phyloP scores from a whole-genome alignment of 148 eudicot genomes.

The Chenopodium quinoa region DNA sequence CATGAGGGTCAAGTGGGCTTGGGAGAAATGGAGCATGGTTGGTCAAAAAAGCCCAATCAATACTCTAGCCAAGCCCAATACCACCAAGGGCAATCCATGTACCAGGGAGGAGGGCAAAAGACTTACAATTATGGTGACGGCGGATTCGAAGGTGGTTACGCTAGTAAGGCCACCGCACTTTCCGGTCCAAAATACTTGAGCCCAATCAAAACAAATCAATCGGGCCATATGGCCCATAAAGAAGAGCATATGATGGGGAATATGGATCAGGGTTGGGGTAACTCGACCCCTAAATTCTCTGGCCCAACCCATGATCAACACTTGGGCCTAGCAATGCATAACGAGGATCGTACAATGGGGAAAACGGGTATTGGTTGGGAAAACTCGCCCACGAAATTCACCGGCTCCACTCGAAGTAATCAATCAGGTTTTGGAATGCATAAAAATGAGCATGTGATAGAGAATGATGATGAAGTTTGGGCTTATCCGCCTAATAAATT shows the following conservation, averaged over 20 bases:
- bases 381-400: background rate
- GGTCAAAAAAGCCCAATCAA: conserved; percentile 8
- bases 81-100: background rate
- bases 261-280: conserved; percentile 17
- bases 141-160: conserved; percentile 5
- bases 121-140: background rate
- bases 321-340: conserved; percentile 1
- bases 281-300: background rate
- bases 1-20: conserved; percentile 18
- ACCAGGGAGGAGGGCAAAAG: conserved; percentile 4
- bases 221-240: background rate
- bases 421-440: background rate
- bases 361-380: background rate
- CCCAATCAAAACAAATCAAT: background rate
- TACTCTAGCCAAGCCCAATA: background rate
- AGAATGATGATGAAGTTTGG: conserved; percentile 11
- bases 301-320: background rate
- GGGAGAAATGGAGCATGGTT: conserved; percentile 22
- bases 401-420: background rate
- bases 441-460: background rate
- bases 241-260: conserved; percentile 14
- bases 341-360: conserved; percentile 6
- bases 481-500: background rate
- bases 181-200: background rate
- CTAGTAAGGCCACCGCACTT: background rate